Evolutionary conservation across 768 basidiomycete species (phyloP).

Genomic region (Dentipellis fragilis): DNA sequence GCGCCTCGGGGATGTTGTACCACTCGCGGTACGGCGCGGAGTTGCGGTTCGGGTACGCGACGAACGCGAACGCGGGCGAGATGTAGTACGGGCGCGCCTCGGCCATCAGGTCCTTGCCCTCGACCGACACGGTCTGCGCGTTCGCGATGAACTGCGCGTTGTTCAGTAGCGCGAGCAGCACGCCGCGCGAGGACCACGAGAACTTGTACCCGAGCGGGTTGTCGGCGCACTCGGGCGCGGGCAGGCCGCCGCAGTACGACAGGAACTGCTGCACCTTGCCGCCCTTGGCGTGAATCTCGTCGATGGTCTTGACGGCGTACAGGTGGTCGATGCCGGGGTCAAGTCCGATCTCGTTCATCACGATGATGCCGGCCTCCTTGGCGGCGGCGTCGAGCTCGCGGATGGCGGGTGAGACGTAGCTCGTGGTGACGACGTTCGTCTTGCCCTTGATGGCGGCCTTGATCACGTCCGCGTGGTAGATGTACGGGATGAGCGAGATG

Average conservation of each 20-base stretch:
- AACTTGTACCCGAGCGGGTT: slow-evolving; percentile 99
- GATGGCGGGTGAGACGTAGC: slow-evolving; percentile 90
- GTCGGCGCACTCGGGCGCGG: slow-evolving; percentile 80
- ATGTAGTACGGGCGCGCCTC: slow-evolving; percentile 92
- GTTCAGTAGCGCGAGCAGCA: slow-evolving; percentile 91
- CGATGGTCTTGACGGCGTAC: slow-evolving; percentile 89
- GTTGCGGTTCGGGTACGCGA: slow-evolving; percentile 95
- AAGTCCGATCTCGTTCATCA: slow-evolving; percentile 96
- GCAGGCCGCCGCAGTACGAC: slow-evolving; percentile 94
- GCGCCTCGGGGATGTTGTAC: slow-evolving; percentile 89
- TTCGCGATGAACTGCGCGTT: slow-evolving; percentile 69
- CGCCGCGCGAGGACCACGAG: slow-evolving; percentile 96
- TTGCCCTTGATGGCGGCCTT: slow-evolving; percentile 82
- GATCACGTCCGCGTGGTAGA: slow-evolving; percentile 81
- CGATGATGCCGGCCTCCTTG: slow-evolving; percentile 82
- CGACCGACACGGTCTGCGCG: slow-evolving; percentile 54
- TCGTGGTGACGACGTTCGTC: slow-evolving; percentile 92
- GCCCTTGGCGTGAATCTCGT: slow-evolving; percentile 87
- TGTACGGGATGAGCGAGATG: slow-evolving; percentile 95
- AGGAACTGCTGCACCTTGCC: slow-evolving; percentile 93
- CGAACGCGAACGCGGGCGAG: slow-evolving; percentile 90
- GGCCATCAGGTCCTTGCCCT: slow-evolving; percentile 80
- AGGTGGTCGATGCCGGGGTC: slow-evolving; percentile 94
- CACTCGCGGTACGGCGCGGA: slow-evolving; percentile 84
- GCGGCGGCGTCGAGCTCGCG: slow-evolving; percentile 72